Evolutionary conservation across 1,284 basidiomycete genomes (phyloP).

Genomic region (Rhodofomes roseus): DNA sequence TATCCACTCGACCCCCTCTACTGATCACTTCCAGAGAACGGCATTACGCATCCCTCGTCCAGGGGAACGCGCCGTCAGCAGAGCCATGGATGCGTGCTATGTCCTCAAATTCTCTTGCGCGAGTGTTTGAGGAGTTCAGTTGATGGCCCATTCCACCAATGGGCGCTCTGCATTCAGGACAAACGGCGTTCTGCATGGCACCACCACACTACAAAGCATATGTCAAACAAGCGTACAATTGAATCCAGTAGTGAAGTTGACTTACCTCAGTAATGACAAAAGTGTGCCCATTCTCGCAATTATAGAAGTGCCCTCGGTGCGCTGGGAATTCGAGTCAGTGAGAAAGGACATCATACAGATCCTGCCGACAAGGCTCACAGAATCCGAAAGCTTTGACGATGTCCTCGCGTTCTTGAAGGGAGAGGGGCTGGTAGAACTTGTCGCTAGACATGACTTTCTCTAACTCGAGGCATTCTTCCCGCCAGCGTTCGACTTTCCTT

Average conservation of each 20-base stretch:
- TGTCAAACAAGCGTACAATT: background rate
- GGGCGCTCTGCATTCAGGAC: conserved; percentile 50
- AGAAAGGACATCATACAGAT: background rate
- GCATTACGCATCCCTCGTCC: conserved; percentile 5
- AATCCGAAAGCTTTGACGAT: conserved; percentile 47
- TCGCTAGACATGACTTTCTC: conserved; percentile 28
- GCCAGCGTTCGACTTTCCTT: conserved; percentile 32
- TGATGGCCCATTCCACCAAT: conserved; percentile 48
- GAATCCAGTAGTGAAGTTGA: background rate
- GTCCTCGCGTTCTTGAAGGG: conserved; percentile 43
- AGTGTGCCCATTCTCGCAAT: conserved; percentile 27
- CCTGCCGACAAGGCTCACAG: conserved; percentile 29
- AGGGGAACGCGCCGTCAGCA: background rate
- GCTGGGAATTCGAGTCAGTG: conserved; percentile 22
- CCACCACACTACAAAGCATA: conserved; percentile 47
- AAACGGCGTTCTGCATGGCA: conserved; percentile 40
- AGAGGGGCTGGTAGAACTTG: conserved; percentile 40
- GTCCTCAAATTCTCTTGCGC: conserved; percentile 41
- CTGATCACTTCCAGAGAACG: background rate
- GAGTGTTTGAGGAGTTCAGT: conserved; percentile 39
- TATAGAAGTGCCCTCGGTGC: conserved; percentile 41
- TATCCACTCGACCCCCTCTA: too few relatives aligned
- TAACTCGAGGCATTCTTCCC: conserved; percentile 23
- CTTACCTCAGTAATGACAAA: conserved; percentile 27
- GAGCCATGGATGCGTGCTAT: conserved; percentile 12